These are phyloP conservation scores for Colletotrichum spinosum DNA, from an alignment of 2,329 filamentous ascomycete species.

Conservation along the genomic window DNA sequence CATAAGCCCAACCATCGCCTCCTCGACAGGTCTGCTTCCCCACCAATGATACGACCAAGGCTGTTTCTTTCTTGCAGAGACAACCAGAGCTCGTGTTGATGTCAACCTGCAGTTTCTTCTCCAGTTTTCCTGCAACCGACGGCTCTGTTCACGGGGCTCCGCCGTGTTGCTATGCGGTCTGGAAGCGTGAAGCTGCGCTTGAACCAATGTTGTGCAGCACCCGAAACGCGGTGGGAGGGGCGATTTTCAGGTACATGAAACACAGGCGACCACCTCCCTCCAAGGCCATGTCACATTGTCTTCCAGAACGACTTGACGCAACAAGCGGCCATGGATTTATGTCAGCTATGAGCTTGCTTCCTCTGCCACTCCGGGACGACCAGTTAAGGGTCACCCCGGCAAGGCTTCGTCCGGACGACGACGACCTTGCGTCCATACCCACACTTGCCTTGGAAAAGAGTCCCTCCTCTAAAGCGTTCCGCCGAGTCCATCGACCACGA, in stretches of 20 bases:
- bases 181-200: slow-evolving; percentile 32
- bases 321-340: slow-evolving; percentile 29
- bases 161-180: slow-evolving; percentile 29
- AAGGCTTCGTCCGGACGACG: slow-evolving; percentile 15
- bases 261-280: slow-evolving; percentile 31
- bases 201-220: slow-evolving; percentile 41
- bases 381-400: slow-evolving; percentile 11
- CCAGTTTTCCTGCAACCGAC: slow-evolving; percentile 34
- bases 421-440: slow-evolving; percentile 11
- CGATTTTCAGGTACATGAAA: slow-evolving; percentile 44
- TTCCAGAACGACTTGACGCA: slow-evolving; percentile 40
- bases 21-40: slow-evolving; percentile 21
- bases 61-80: slow-evolving; percentile 8
- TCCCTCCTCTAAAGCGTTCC: slow-evolving; percentile 14
- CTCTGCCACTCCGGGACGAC: slow-evolving; percentile 5
- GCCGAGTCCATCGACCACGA: slow-evolving; percentile 7
- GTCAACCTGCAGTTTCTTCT: slow-evolving; percentile 33
- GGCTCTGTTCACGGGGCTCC: slow-evolving; percentile 25
- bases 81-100: slow-evolving; percentile 35
- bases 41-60: slow-evolving; percentile 26
- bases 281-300: slow-evolving; percentile 34
- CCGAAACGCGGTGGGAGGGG: slow-evolving; percentile 42
- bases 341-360: slow-evolving; percentile 23
- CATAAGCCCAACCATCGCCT: slow-evolving; percentile 27
- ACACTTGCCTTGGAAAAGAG: slow-evolving; percentile 15